phyloP scores from a whole-genome alignment of 2,329 filamentous ascomycete species.

The Rugonectria rugulosa region DNA sequence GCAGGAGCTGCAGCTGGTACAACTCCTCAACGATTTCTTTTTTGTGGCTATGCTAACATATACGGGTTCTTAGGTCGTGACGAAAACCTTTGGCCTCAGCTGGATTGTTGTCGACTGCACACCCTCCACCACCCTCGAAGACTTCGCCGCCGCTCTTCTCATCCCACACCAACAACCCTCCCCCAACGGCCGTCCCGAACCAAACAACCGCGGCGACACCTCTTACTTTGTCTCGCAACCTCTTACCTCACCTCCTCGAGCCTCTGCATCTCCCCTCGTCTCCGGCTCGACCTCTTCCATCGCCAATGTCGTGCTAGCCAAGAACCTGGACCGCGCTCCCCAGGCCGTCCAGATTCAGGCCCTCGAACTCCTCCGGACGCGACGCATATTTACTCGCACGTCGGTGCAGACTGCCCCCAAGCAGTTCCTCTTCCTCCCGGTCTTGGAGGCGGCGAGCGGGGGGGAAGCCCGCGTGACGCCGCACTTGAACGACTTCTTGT shows the following conservation, averaged over 20 bases:
- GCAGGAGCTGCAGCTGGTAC: conserved; percentile 75
- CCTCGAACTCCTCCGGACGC: conserved; percentile 78
- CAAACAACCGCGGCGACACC: conserved; percentile 34
- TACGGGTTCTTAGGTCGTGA: conserved; percentile 63
- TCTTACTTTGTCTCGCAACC: conserved; percentile 42
- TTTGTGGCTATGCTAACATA: neutral
- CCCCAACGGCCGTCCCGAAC: conserved; percentile 36
- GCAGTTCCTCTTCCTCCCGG: conserved; percentile 80
- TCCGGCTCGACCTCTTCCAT: conserved; percentile 53
- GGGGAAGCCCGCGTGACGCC: conserved; percentile 58
- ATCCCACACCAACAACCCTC: conserved; percentile 39
- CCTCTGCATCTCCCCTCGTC: conserved; percentile 41
- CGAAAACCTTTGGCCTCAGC: conserved; percentile 75
- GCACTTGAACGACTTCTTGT: conserved; percentile 82
- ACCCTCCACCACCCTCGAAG: conserved; percentile 76
- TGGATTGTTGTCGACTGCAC: conserved; percentile 77
- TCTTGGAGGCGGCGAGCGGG: conserved; percentile 62
- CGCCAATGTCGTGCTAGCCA: conserved; percentile 83
- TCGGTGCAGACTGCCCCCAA: conserved; percentile 77
- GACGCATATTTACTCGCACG: conserved; percentile 78
- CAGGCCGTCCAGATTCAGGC: conserved; percentile 83
- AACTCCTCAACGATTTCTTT: neutral
- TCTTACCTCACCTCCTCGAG: conserved; percentile 29
- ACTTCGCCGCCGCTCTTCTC: conserved; percentile 78
- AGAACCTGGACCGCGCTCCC: conserved; percentile 78